A percentile compares a stretch with the other conserved stretches of the same genome.
These are phyloP conservation scores for Cryptosporidium bovis DNA, from an alignment of 169 alveolate species.

Conservation along the genomic window DNA sequence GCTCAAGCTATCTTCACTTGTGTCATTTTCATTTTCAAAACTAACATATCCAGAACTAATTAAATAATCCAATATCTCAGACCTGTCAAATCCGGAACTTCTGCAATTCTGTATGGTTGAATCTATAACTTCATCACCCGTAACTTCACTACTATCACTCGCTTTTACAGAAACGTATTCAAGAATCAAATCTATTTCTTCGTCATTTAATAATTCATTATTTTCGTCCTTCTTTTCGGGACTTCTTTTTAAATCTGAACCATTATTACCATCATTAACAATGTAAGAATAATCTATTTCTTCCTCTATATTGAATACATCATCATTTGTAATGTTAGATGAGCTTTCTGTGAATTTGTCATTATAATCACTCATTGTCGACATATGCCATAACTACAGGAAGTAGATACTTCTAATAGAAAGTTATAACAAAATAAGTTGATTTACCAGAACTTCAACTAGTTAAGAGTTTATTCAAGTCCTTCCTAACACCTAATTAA, in stretches of 20 bases:
- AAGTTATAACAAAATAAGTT: no score
- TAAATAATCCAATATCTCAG: conserved; percentile 33
- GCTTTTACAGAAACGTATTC: conserved; percentile 45
- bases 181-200: conserved; percentile 30
- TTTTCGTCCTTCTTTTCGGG: background rate
- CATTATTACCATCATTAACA: background rate
- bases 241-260: background rate
- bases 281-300: conserved; percentile 12
- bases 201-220: conserved; percentile 10
- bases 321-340: conserved; percentile 41
- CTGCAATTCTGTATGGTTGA: conserved; percentile 42
- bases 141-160: conserved; percentile 31
- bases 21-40: conserved; percentile 2
- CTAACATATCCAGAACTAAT: conserved; percentile 45
- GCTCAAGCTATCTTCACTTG: conserved; percentile 45
- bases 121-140: conserved; percentile 47
- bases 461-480: no score
- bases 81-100: conserved; percentile 35
- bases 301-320: conserved; percentile 36
- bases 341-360: conserved; percentile 26
- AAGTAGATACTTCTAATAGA: no score
- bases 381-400: background rate
- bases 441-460: no score
- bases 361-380: background rate
- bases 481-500: no score